phyloP scores from a whole-genome alignment of 495 filamentous ascomycete genomes.

The Aspergillus bertholletiae region DNA sequence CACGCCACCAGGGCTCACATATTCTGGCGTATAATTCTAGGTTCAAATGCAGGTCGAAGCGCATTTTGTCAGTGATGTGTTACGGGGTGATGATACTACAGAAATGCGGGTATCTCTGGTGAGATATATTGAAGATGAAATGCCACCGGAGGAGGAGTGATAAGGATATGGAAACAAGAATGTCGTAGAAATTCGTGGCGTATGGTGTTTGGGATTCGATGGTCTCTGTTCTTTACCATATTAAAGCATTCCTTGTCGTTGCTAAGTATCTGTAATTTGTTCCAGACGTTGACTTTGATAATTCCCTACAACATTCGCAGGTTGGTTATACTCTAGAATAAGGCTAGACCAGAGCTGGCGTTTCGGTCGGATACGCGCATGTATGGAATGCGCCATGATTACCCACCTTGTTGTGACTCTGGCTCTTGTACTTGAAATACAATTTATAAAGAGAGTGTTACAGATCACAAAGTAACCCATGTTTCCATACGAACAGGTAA shows the following conservation, averaged over 20 bases:
- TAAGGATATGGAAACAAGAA: not conserved
- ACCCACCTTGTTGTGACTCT: too few relatives aligned
- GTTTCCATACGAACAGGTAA: too few relatives aligned
- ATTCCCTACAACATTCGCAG: too few relatives aligned
- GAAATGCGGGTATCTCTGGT: constrained; percentile 95
- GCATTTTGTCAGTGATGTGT: constrained; percentile 91
- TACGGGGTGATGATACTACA: constrained; percentile 91
- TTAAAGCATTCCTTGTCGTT: not conserved
- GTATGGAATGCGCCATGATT: too few relatives aligned
- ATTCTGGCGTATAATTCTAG: constrained; percentile 38
- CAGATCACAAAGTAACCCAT: too few relatives aligned
- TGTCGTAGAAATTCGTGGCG: constrained; percentile 13
- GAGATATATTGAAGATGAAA: constrained; percentile 94
- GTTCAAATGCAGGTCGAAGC: constrained; percentile 99
- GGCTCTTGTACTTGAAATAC: too few relatives aligned
- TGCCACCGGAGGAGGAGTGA: constrained; percentile 94
- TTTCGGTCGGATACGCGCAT: too few relatives aligned
- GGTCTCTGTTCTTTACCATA: constrained; percentile 2
- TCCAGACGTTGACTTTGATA: not conserved
- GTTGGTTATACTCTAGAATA: too few relatives aligned
- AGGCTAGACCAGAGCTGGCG: too few relatives aligned
- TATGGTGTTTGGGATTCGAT: constrained; percentile 19
- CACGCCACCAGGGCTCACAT: constrained; percentile 9
- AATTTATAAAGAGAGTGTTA: too few relatives aligned
- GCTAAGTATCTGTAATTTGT: not conserved